Conservation (phyloP, 177 flowering plant genomes). For the Vitis hybrid region DNA sequence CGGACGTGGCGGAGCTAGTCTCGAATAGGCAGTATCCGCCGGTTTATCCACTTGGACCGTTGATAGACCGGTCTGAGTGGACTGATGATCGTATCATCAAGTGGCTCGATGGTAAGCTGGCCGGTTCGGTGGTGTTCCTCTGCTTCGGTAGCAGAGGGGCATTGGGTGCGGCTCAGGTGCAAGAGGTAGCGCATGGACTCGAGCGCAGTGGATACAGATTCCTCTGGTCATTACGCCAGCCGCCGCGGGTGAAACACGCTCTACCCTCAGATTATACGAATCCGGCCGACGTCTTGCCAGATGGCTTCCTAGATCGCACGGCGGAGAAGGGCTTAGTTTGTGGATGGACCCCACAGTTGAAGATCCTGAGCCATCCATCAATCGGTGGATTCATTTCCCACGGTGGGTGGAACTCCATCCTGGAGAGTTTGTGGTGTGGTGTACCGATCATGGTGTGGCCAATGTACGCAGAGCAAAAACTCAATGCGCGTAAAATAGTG, state of each 20-base stretch:
- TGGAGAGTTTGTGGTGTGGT: too few relatives aligned
- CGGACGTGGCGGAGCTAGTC: not conserved
- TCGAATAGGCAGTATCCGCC: not conserved
- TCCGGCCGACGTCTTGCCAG: not conserved
- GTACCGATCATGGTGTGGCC: too few relatives aligned
- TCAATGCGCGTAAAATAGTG: too few relatives aligned
- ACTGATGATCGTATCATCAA: not conserved
- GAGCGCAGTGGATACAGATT: too few relatives aligned
- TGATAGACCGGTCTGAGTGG: not conserved
- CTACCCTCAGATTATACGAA: not conserved
- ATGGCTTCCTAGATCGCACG: not conserved
- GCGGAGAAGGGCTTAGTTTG: not conserved
- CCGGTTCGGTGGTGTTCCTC: not conserved
- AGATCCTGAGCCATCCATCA: not conserved
- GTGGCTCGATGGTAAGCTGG: not conserved
- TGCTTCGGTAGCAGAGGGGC: constrained; percentile 1
- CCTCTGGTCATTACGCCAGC: too few relatives aligned
- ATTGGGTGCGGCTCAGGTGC: too few relatives aligned
- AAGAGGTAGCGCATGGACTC: too few relatives aligned
- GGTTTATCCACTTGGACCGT: not conserved
- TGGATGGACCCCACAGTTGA: not conserved
- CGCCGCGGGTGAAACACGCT: not conserved
- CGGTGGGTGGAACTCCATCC: too few relatives aligned
- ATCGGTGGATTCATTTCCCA: not conserved
- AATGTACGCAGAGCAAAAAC: too few relatives aligned